phyloP scores from a whole-genome alignment of 2,329 filamentous ascomycete genomes.

The Penicillium palitans region DNA sequence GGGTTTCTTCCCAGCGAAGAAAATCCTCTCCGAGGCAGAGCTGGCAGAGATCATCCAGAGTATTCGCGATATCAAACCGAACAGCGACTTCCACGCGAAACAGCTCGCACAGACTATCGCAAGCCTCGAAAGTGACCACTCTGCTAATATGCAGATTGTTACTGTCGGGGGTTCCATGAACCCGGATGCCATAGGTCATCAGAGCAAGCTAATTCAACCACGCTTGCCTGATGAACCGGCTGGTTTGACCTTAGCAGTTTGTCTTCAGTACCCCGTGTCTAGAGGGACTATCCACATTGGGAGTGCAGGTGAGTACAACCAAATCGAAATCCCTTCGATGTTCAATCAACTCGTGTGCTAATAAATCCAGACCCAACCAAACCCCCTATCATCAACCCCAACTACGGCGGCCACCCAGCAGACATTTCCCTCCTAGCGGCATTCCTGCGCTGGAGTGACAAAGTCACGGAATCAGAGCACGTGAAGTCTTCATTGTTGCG shows the following conservation, averaged over 20 bases:
- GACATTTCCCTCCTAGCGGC: slow-evolving; percentile 23
- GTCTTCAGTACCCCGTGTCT: slow-evolving; percentile 25
- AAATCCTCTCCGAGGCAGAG: slow-evolving; percentile 13
- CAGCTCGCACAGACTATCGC: slow-evolving; percentile 16
- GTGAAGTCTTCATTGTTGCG: slow-evolving; percentile 5
- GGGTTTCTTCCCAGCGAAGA: slow-evolving; percentile 18
- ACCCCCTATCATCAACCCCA: slow-evolving; percentile 20
- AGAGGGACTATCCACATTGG: slow-evolving; percentile 24
- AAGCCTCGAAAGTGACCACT: slow-evolving; percentile 13
- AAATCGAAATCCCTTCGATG: background rate
- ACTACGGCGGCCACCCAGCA: slow-evolving; percentile 17
- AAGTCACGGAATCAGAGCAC: slow-evolving; percentile 12
- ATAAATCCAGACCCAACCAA: slow-evolving; percentile 17
- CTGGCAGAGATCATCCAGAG: slow-evolving; percentile 16
- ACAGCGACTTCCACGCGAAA: slow-evolving; percentile 15
- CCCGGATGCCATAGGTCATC: slow-evolving; percentile 13
- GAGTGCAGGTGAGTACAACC: slow-evolving; percentile 8
- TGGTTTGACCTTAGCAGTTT: slow-evolving; percentile 17
- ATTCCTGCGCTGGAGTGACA: slow-evolving; percentile 20
- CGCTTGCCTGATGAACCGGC: slow-evolving; percentile 5
- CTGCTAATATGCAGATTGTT: slow-evolving; percentile 19
- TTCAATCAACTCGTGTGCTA: background rate
- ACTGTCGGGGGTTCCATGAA: slow-evolving; percentile 9
- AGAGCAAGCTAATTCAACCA: slow-evolving; percentile 7
- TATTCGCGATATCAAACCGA: slow-evolving; percentile 17